Base-by-base conservation (phyloP, 345 rosid species). In the Euphorbia tirucalli region DNA sequence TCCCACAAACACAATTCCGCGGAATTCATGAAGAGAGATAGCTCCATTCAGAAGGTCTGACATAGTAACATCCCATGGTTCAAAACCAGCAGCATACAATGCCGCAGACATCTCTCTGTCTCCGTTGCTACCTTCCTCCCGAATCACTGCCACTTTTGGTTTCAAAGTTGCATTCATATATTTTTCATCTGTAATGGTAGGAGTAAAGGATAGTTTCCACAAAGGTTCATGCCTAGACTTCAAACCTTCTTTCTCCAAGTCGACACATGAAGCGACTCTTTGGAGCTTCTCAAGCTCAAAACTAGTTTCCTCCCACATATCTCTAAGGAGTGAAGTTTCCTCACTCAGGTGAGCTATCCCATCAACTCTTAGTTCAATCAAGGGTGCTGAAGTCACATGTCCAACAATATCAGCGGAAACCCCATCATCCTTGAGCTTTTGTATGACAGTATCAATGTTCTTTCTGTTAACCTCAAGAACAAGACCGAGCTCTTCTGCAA, bases 101-200 rank as follows among this genome's bases (percentile, higher is more conserved):
- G 96, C 96, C 69, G 93, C 98, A 0, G 97, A 87, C 98, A 94
- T 94, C 83, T 94, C 97, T 64, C 97, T 83, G 77, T 94, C 98
- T 54, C 97, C 97, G 41, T 90, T 94, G 83, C 98, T 94, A 43
- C 98, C 98, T 83, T 94, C 98, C 83, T 94, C 98, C 49, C 98
- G 85, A 72, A 94, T 84, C 65, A 94, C 87, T 50, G 95, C 98
- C 62, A 94, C 91, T 80, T 90, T 94, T 7, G 98, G 96, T 71
- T 94, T 94, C 37, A 58, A 78, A 80, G 83, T 70, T 71, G 83
- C 75, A 56, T 71, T 80, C 83, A 87, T 78, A 70, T 83, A 88
- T 55, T 78, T 89, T 11, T 81, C 80, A 68, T 89, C 92, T 10
- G 96, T 86, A 65, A 74, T 75, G 6, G 96, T 83, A 44, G 98